Evolutionary conservation across 2,329 filamentous ascomycete genomes (phyloP), one percentile per base, ranked within the genome.

Genomic region (Fusarium protoensiforme): DNA sequence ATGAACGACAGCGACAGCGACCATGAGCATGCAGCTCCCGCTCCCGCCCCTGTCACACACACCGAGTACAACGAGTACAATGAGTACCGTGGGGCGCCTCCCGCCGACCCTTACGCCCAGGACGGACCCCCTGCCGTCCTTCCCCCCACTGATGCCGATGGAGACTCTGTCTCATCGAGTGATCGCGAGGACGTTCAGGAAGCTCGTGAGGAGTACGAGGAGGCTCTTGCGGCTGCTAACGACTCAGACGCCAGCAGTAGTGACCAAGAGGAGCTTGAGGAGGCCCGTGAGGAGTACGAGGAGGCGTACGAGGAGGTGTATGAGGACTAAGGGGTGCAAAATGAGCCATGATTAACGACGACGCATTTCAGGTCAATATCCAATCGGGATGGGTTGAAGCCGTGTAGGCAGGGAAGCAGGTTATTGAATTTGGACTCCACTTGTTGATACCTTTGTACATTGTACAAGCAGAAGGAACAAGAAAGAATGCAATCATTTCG

Each of bases 241-340:
- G 82, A 84, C 71, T 86, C 84, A 1, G 81, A 82, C 58, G 84
- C 84, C 20, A 87, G 84, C 79, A 89, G 84, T 74, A 90, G 87
- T 69, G 87, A 88, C 67, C 78, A 82, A 5, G 83, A 90, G 78
- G 85, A 85, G 63, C 79, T 88, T 5, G 85, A 88, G 69, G 88
- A 90, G 78, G 86, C 86, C 2, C 73, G 86, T 56, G 87, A 89
- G 76, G 84, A 84, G 57, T 85, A 86, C 59, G 85, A 87, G 71
- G 86, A 79, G 63, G 10, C 39, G 0, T 77, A 77, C 16, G 77
- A 78, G 62, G 78, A 79, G 39, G 74, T 73, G 11, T 79, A 79
- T 58, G 77, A 75, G 61, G 76, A 77, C 51, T 77, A 64, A 62
- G 48, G 35, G 65, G 51, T 70, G 35, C 4, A 67, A 66, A 65